Evolutionary conservation across 179 eudicot genomes (phyloP), one percentile per base, ranked within the genome.

Genomic region (Silene vulgaris): DNA sequence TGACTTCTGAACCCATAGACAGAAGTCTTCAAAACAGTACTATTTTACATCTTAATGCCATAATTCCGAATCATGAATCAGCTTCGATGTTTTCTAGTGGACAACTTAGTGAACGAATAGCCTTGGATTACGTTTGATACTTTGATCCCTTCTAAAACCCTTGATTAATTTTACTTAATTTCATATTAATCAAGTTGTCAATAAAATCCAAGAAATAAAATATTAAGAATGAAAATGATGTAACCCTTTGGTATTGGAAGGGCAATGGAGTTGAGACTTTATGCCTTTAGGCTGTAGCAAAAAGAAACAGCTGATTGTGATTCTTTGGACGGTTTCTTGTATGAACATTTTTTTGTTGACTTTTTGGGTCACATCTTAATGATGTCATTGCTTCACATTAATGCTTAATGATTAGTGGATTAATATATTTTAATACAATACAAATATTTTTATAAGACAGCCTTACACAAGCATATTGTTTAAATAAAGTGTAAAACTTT

Each of bases 311-410:
- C 29, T 54, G 59, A 52, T 63, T 12, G 54, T 63, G 5, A 45
- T 56, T 50, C 59, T 37, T 40, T 57, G 68, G 77, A 71, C 84
- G 81, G 84, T 21, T 74, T 81, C 84, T 69, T 74, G 75, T 74
- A 60, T n/a, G 32, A 59, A 57, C 76, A 62, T 56, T 17, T 17
- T 69, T 69, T 40, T 43, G 30, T 69, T 69, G n/a, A 69, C 48
- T 13, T 74, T 29, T 69, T 72, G 74, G 70, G 59, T 74, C 69
- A 60, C 50, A 50, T 61, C 59, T 19, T 3, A 14, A 40, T 2
- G 40, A 59, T 6, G 40, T 35, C 60, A 20, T 26, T 5, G 20
- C 76, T 66, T 52, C 37, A 16, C 52, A n/a, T 30, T 75, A 17
- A 52, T 52, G 59, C 4, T 8, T 52, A 52, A 52, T 52, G 59